Conservation (phyloP, 371 early-diverging fungal genomes). For the Mortierella sp. region DNA sequence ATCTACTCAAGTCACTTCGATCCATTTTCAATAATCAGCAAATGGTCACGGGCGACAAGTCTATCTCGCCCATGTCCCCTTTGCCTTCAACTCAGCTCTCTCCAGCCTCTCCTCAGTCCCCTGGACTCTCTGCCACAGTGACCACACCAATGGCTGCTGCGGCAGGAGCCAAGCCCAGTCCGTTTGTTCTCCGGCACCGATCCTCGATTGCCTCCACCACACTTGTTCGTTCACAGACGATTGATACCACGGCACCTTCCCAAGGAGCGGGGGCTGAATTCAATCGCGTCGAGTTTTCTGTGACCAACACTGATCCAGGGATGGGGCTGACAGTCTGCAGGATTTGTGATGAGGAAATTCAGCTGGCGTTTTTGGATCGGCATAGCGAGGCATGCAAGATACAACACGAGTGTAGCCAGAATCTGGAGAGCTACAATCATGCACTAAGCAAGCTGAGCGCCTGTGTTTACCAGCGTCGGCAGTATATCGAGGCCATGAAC, state of each 20-base stretch:
- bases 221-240: slow-evolving; percentile 34
- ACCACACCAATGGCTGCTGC: neutral
- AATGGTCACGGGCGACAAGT: slow-evolving; percentile 11
- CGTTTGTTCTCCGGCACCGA: slow-evolving; percentile 38
- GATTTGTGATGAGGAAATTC: slow-evolving; percentile 50
- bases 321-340: slow-evolving; percentile 38
- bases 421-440: slow-evolving; percentile 49
- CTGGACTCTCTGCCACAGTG: slow-evolving; percentile 16
- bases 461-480: slow-evolving; percentile 44
- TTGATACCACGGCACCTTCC: slow-evolving; percentile 6
- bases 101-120: slow-evolving; percentile 27
- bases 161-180: slow-evolving; percentile 10
- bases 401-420: slow-evolving; percentile 51
- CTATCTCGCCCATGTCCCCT: slow-evolving; percentile 26
- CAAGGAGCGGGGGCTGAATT: neutral
- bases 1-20: slow-evolving; percentile 43
- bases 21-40: slow-evolving; percentile 47
- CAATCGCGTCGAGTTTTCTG: neutral
- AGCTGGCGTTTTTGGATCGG: slow-evolving; percentile 41
- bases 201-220: slow-evolving; percentile 18
- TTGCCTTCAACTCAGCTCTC: slow-evolving; percentile 28
- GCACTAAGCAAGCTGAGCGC: slow-evolving; percentile 39
- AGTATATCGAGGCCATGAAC: slow-evolving; percentile 40
- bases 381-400: slow-evolving; percentile 52
- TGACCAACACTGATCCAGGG: slow-evolving; percentile 6